Conservation (phyloP, 1,139 yeast species). For the Taphrina pruni region DNA sequence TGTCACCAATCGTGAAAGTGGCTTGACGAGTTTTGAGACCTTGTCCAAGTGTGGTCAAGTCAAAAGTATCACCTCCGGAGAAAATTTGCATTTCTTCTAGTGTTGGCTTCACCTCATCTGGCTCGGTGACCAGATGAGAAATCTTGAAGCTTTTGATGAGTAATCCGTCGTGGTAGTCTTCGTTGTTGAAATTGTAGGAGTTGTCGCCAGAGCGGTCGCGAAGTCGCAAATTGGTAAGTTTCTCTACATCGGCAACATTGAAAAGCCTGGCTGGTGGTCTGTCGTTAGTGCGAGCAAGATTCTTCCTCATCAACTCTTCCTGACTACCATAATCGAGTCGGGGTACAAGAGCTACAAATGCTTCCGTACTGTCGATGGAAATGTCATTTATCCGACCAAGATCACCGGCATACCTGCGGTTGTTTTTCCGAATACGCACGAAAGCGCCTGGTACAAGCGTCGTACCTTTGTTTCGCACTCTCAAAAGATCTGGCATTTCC, state of each 20-base stretch:
- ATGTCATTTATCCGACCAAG: slow-evolving; percentile 90
- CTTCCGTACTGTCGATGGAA: slow-evolving; percentile 93
- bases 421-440: slow-evolving; percentile 69
- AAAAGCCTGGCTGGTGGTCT: slow-evolving; percentile 87
- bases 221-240: slow-evolving; percentile 62
- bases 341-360: slow-evolving; percentile 87
- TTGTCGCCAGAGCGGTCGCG: slow-evolving; percentile 71
- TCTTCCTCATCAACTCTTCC: slow-evolving; percentile 57
- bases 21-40: slow-evolving; percentile 64
- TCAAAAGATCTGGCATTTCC: slow-evolving; percentile 89
- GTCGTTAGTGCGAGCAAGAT: slow-evolving; percentile 54
- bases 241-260: slow-evolving; percentile 70
- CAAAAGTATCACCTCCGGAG: slow-evolving; percentile 82
- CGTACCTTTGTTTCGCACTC: slow-evolving; percentile 88
- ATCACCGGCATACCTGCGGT: slow-evolving; percentile 93
- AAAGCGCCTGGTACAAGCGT: slow-evolving; percentile 90
- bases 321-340: slow-evolving; percentile 86
- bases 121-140: slow-evolving; percentile 65
- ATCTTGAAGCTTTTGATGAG: slow-evolving; percentile 84
- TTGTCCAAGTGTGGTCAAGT: slow-evolving; percentile 82
- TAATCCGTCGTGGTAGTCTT: slow-evolving; percentile 88
- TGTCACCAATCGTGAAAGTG: slow-evolving; percentile 86
- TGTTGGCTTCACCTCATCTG: slow-evolving; percentile 83
- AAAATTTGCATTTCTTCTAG: slow-evolving; percentile 88
- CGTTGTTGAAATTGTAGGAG: slow-evolving; percentile 77